Conservation (phyloP, 805 yeast genomes). For the Cyberlindnera galapagoensis region DNA sequence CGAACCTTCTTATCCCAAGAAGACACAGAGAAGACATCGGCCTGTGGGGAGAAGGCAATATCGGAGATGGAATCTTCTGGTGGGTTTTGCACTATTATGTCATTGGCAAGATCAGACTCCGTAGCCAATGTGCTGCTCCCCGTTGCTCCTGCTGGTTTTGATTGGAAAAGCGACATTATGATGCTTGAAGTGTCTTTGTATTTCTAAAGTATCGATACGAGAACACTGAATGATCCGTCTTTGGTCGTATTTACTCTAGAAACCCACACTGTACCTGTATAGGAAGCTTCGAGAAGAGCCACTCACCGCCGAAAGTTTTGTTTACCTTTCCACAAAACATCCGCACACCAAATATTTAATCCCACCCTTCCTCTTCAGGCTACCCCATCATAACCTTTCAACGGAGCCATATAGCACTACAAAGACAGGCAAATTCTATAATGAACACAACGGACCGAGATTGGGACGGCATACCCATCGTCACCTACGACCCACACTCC, state of each 20-base stretch:
- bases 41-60: slow-evolving; percentile 79
- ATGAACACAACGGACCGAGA: too few relatives aligned
- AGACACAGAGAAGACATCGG: slow-evolving; percentile 70
- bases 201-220: too few relatives aligned
- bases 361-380: too few relatives aligned
- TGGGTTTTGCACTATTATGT: slow-evolving; percentile 63
- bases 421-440: too few relatives aligned
- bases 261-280: too few relatives aligned
- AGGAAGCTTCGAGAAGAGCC: too few relatives aligned
- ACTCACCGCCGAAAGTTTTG: background rate
- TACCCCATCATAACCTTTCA: too few relatives aligned
- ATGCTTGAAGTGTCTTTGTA: too few relatives aligned
- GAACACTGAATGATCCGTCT: too few relatives aligned
- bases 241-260: too few relatives aligned
- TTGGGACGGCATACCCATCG: slow-evolving; percentile 16
- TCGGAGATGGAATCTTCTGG: slow-evolving; percentile 92
- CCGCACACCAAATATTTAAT: slow-evolving; percentile 2
- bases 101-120: slow-evolving; percentile 52
- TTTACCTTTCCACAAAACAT: background rate
- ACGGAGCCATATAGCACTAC: too few relatives aligned
- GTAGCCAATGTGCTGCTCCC: slow-evolving; percentile 18
- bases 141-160: slow-evolving; percentile 22
- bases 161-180: slow-evolving; percentile 36
- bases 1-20: slow-evolving; percentile 96
- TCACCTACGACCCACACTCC: slow-evolving; percentile 3